Conservation (phyloP, 495 filamentous ascomycete genomes). For the Aspergillus homomorphus region DNA sequence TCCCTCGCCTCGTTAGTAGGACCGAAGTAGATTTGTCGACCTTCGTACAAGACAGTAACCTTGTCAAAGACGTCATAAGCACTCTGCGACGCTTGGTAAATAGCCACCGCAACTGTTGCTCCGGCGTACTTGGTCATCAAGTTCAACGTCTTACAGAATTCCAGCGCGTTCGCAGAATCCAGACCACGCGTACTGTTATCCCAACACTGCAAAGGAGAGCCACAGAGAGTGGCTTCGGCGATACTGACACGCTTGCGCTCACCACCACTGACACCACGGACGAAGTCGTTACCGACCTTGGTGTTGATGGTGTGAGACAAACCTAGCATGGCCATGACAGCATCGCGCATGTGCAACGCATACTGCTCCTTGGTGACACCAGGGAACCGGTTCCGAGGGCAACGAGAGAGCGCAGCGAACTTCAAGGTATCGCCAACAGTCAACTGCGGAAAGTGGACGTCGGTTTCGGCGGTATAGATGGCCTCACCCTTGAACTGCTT, state of each 20-base stretch:
- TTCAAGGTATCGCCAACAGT: slow-evolving; percentile 64
- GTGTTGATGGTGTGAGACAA: slow-evolving; percentile 56
- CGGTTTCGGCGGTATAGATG: slow-evolving; percentile 63
- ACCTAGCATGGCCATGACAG: slow-evolving; percentile 64
- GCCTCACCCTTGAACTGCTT: slow-evolving; percentile 66
- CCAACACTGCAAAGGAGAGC: slow-evolving; percentile 74
- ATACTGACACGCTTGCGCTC: slow-evolving; percentile 71
- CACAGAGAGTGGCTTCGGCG: slow-evolving; percentile 63
- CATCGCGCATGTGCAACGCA: slow-evolving; percentile 51
- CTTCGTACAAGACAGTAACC: slow-evolving; percentile 60
- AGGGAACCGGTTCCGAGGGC: slow-evolving; percentile 45
- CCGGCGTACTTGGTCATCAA: slow-evolving; percentile 74
- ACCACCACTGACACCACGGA: slow-evolving; percentile 82
- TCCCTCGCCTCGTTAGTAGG: slow-evolving; percentile 55
- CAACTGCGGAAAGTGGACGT: slow-evolving; percentile 65
- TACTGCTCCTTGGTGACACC: slow-evolving; percentile 48
- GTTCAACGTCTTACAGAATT: slow-evolving; percentile 68
- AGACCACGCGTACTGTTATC: slow-evolving; percentile 87
- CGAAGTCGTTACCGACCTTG: slow-evolving; percentile 69
- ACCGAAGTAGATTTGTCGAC: slow-evolving; percentile 68
- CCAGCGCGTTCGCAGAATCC: slow-evolving; percentile 80
- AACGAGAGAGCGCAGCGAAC: slow-evolving; percentile 56
- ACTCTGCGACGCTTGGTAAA: slow-evolving; percentile 83
- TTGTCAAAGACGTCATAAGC: slow-evolving; percentile 73
- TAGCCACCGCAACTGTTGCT: slow-evolving; percentile 73